These are phyloP conservation scores for Phytophthora constricta DNA, from an alignment of 352 stramenopile genomes.

Conservation along the genomic window DNA sequence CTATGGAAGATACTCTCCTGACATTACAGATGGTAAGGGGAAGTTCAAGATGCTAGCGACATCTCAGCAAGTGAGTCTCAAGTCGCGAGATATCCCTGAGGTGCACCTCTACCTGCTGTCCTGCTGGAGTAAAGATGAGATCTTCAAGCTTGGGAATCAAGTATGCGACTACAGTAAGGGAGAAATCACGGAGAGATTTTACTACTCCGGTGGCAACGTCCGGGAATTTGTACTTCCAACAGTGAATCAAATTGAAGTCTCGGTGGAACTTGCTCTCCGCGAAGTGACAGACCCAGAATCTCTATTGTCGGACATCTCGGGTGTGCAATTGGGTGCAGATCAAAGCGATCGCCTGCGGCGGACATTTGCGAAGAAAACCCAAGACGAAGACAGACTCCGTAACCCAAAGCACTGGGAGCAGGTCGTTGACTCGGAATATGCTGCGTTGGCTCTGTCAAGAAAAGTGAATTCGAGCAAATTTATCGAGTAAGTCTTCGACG, in stretches of 20 bases:
- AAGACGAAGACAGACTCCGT: neutral
- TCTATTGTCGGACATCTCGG: neutral
- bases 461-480: too few species aligned
- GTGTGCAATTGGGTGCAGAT: neutral
- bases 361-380: neutral
- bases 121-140: neutral
- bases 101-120: neutral
- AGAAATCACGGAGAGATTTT: neutral
- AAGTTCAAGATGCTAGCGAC: neutral
- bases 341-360: neutral
- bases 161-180: neutral
- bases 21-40: neutral
- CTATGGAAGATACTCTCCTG: neutral
- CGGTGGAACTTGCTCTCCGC: neutral
- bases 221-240: neutral
- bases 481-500: too few species aligned
- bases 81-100: neutral
- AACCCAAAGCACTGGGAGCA: neutral
- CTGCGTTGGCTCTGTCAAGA: too few species aligned
- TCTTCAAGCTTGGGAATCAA: neutral
- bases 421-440: slow-evolving; percentile 1
- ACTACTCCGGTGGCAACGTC: slow-evolving; percentile 5
- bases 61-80: neutral
- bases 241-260: neutral
- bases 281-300: neutral